Evolutionary conservation across 2,329 filamentous ascomycete genomes (phyloP).

Genomic region (Dendrostoma leiphaemia): DNA sequence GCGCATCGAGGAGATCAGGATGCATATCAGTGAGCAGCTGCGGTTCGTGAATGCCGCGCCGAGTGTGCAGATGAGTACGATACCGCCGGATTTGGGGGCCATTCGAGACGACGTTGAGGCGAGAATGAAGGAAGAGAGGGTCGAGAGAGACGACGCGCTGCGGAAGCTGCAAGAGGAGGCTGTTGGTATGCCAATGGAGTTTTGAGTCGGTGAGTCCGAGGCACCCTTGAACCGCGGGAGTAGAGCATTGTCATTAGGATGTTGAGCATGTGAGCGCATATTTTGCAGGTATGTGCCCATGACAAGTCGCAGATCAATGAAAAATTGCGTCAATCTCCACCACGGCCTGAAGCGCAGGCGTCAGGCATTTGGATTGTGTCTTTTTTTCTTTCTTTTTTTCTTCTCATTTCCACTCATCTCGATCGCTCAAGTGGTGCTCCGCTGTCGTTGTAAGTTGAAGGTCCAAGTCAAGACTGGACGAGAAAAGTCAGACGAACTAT

Average conservation of each 20-base stretch:
- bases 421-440: too few species aligned
- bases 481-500: too few species aligned
- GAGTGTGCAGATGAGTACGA: conserved; percentile 78
- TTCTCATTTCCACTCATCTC: too few species aligned
- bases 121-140: conserved; percentile 61
- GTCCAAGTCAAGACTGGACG: too few species aligned
- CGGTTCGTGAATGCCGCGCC: conserved; percentile 82
- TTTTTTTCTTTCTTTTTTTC: too few species aligned
- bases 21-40: conserved; percentile 80
- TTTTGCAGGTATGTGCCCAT: neutral
- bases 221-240: too few species aligned
- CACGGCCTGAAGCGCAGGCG: neutral
- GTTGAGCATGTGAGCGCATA: neutral
- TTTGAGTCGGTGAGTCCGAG: too few species aligned
- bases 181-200: conserved; percentile 56
- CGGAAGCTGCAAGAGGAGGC: conserved; percentile 56
- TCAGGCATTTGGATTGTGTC: too few species aligned
- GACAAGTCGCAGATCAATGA: neutral
- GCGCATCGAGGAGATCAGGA: conserved; percentile 71
- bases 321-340: neutral
- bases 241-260: too few species aligned
- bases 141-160: conserved; percentile 54
- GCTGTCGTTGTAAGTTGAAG: too few species aligned
- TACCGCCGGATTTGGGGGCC: conserved; percentile 72
- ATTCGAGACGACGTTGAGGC: conserved; percentile 69